Evolutionary conservation across 2,329 filamentous ascomycete genomes (phyloP).

Genomic region (Tolypocladium capitatum): DNA sequence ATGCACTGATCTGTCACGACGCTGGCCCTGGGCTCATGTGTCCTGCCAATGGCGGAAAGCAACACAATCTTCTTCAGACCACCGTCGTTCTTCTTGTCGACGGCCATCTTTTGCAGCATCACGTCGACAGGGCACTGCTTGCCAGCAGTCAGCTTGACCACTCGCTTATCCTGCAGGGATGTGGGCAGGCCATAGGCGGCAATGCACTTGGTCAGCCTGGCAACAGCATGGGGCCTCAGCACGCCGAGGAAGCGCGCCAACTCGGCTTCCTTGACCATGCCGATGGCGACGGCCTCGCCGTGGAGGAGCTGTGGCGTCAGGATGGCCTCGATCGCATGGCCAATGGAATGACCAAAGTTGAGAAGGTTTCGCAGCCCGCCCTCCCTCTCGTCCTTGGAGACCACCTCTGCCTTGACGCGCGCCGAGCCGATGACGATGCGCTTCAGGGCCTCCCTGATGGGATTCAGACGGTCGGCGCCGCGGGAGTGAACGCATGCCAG

Average conservation of each 20-base stretch:
- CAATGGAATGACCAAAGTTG: constrained; percentile 97
- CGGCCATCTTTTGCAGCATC: constrained; percentile 82
- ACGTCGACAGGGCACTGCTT: constrained; percentile 81
- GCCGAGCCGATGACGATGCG: constrained; percentile 79
- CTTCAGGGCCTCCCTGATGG: constrained; percentile 59
- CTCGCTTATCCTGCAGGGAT: constrained; percentile 68
- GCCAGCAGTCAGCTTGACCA: constrained; percentile 69
- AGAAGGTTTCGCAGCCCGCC: constrained; percentile 86
- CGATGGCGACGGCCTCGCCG: constrained; percentile 90
- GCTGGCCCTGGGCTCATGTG: constrained; percentile 75
- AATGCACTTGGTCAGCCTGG: constrained; percentile 83
- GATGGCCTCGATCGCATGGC: constrained; percentile 91
- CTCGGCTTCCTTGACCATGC: constrained; percentile 97
- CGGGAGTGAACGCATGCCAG: constrained; percentile 30
- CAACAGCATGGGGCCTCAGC: constrained; percentile 73
- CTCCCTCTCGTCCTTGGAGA: constrained; percentile 88
- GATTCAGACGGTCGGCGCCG: constrained; percentile 46
- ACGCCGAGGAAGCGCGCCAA: constrained; percentile 80
- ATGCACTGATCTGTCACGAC: constrained; percentile 81
- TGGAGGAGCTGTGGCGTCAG: constrained; percentile 91
- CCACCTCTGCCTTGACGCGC: constrained; percentile 86
- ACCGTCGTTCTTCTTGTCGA: constrained; percentile 98
- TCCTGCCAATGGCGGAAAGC: constrained; percentile 77
- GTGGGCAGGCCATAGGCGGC: constrained; percentile 86
- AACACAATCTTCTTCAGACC: constrained; percentile 92